These are phyloP conservation scores for Cystobasidium sp. DNA, from an alignment of 1,284 basidiomycete genomes.

Conservation along the genomic window DNA sequence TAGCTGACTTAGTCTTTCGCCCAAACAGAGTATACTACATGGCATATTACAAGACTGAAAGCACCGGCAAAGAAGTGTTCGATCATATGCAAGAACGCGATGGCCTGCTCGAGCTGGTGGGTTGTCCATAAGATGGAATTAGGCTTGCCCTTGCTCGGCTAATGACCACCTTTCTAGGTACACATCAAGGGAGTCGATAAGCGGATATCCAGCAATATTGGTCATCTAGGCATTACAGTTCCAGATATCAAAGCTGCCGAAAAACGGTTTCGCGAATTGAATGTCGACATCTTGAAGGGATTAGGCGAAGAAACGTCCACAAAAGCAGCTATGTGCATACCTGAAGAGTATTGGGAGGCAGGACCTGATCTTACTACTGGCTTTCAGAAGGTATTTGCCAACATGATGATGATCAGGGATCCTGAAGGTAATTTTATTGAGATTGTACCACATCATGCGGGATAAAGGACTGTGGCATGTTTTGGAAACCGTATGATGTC, in stretches of 20 bases:
- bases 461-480: not conserved
- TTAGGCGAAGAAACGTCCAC: not conserved
- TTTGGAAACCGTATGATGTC: too few relatives aligned
- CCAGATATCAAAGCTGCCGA: slow-evolving; percentile 6
- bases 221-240: slow-evolving; percentile 5
- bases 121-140: not conserved
- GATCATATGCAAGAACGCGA: slow-evolving; percentile 1
- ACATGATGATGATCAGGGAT: slow-evolving; percentile 14
- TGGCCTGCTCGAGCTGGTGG: not conserved
- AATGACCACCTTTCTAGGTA: not conserved
- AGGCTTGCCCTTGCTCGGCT: not conserved
- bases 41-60: slow-evolving; percentile 3
- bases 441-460: slow-evolving; percentile 1
- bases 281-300: not conserved
- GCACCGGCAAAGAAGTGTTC: slow-evolving; percentile 1
- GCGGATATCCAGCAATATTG: not conserved
- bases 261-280: not conserved
- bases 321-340: slow-evolving; percentile 2
- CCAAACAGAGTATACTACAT: not conserved
- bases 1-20: not conserved
- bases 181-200: not conserved
- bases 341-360: slow-evolving; percentile 1
- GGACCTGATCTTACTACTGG: slow-evolving; percentile 5
- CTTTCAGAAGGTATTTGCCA: not conserved
- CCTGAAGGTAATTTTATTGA: slow-evolving; percentile 7